A percentile compares a stretch with the other conserved stretches of the same genome.
Evolutionary conservation across 768 basidiomycete species (phyloP).

Genomic region (Hypholoma sublateritium): DNA sequence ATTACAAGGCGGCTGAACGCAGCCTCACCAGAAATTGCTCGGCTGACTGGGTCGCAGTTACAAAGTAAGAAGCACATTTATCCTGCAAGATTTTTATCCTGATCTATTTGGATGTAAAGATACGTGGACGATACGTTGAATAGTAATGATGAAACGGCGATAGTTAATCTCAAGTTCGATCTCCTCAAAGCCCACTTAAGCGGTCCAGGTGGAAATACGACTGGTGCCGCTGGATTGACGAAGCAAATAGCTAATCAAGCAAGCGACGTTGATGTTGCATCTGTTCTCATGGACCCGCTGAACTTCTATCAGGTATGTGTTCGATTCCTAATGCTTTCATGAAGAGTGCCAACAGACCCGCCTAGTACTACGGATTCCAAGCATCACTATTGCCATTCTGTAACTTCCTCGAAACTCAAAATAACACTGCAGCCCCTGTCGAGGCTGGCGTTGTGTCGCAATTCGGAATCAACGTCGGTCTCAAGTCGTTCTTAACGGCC

Average conservation of each 20-base stretch:
- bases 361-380: slow-evolving; percentile 46
- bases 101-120: neutral
- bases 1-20: slow-evolving; percentile 50
- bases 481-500: slow-evolving; percentile 41
- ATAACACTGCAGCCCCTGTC: slow-evolving; percentile 34
- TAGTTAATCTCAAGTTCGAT: slow-evolving; percentile 39
- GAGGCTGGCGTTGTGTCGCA: slow-evolving; percentile 38
- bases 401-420: slow-evolving; percentile 45
- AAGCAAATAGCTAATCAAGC: slow-evolving; percentile 30
- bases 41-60: slow-evolving; percentile 51
- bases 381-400: slow-evolving; percentile 47
- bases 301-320: slow-evolving; percentile 43
- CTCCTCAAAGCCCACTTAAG: slow-evolving; percentile 41
- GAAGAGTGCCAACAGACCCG: neutral
- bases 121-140: slow-evolving; percentile 37
- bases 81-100: neutral
- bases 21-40: slow-evolving; percentile 51
- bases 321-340: neutral
- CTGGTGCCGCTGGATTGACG: slow-evolving; percentile 34
- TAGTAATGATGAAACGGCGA: slow-evolving; percentile 29
- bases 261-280: slow-evolving; percentile 38
- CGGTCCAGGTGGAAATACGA: slow-evolving; percentile 41
- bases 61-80: slow-evolving; percentile 19
- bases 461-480: slow-evolving; percentile 32
- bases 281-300: slow-evolving; percentile 49